Evolutionary conservation across 495 filamentous ascomycete genomes (phyloP), one percentile per base, ranked within the genome.

Genomic region (Chaetomium cochliodes): DNA sequence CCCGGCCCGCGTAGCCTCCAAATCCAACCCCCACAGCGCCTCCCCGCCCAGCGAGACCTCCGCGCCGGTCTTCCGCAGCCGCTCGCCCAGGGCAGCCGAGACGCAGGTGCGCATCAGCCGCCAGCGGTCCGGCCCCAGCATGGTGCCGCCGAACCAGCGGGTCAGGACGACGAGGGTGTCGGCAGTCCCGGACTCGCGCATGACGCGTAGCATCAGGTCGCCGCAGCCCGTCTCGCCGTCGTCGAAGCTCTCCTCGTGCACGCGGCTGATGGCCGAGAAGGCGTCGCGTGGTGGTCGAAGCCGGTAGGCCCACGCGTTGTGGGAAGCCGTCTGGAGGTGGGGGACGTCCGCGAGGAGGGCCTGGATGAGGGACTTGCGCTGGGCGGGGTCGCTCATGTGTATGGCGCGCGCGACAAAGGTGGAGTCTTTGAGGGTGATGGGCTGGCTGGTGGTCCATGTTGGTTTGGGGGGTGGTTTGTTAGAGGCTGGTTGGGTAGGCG

Each of bases 181-280:
- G 78, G 88, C 88, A 2, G 92, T 86, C 73, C 89, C 84, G 82
- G 90, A 88, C 65, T 92, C 76, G 74, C 92, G 87, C 82, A 98
- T 82, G 52, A 96, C 75, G 74, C 89, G 86, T 25, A 96, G 80
- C 69, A 98, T 74, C 28, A 94, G 83, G 0, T 87, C 85, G 7
- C 94, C 94, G 28, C 90, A 92, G 28, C 92, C 92, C 12, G 86
- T 87, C 79, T 98, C 94, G 9, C 94, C 94, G 73, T 98, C 94
- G 70, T 97, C 93, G 65, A 96, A 92, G 63, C 86, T 91, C 70
- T 96, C 91, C 70, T 98, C 91, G 28, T 85, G 85, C 18, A 84
- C 81, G 2, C 81, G 76, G 7, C 16, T 20, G 18, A 73, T 69
- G 47, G 46, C 53, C n/a, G 54, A 22, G 52, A n/a, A 20, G 41